phyloP scores from a whole-genome alignment of 441 rosid genomes.

The Erodium trifolium region DNA sequence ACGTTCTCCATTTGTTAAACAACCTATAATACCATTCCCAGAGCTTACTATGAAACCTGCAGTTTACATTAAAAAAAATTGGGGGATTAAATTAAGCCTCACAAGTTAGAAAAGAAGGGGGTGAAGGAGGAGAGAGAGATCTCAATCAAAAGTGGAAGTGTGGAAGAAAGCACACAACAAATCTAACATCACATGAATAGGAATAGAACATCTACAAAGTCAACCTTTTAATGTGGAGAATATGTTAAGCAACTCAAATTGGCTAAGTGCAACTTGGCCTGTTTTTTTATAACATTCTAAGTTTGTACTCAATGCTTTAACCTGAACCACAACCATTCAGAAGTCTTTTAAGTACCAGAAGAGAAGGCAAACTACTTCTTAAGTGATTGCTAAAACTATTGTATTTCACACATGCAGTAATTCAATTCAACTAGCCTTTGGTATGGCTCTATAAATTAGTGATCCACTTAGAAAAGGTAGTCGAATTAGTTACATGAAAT shows the following conservation, averaged over 20 bases:
- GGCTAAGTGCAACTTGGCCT: not conserved
- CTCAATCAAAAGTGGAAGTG: not conserved
- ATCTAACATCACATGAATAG: not conserved
- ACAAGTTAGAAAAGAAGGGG: not conserved
- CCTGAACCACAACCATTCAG: not conserved
- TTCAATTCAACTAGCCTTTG: not conserved
- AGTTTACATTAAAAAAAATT: not conserved
- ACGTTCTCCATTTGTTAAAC: constrained; percentile 18
- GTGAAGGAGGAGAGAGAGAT: too few species aligned
- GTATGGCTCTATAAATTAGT: not conserved
- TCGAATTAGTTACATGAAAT: not conserved
- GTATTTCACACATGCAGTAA: not conserved
- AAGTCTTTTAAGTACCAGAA: not conserved
- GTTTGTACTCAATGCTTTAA: not conserved
- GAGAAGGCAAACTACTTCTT: not conserved
- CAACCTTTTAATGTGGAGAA: not conserved
- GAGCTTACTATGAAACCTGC: not conserved
- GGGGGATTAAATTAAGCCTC: not conserved
- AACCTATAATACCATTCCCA: constrained; percentile 13
- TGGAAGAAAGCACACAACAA: not conserved
- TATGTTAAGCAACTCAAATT: not conserved
- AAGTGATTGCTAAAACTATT: not conserved
- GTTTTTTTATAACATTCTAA: not conserved
- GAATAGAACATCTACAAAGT: not conserved
- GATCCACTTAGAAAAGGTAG: not conserved